Evolutionary conservation across 768 basidiomycete genomes (phyloP), one percentile per base, ranked within the genome.

Genomic region (Tricholoma terreum): DNA sequence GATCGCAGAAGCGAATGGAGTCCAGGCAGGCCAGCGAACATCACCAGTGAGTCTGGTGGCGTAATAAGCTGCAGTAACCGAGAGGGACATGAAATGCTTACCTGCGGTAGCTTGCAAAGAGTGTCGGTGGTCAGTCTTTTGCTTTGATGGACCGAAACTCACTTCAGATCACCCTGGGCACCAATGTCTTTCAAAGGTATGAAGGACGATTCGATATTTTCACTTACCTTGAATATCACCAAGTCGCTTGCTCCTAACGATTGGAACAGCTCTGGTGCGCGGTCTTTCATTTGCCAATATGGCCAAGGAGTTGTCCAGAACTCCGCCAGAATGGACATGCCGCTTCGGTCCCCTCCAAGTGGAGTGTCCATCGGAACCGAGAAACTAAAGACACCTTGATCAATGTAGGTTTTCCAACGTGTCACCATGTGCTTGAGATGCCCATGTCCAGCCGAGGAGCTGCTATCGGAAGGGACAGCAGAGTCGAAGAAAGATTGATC

Each of bases 91-190:
- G 53, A 36, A 34, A 42, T 4, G 67, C 89, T 48, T 63, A 94
- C 92, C 94, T 95, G 69, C 93, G 84, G 69, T 91, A 94, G 66
- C 89, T 90, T 56, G 55, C 56, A 59, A 34, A 17, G 30, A 36
- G 15, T 35, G 22, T 33, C 30, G n/a, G 14, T 14, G 33, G 30
- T 27, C 40, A 50, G 27, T 4, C n/a, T 49, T 15, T 34, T 6
- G 35, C 24, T 3, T 9, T 34, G 61, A 19, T 31, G 7, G 27
- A 51, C 24, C 46, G 43, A 56, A n/a, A 77, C 87, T 71, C 60
- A 94, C 92, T 98, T 98, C 36, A 98, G 74, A 77, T 95, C 93
- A 10, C 94, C 93, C 87, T 91, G 62, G 14, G 42, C 9, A 33
- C 52, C 22, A 54, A 24, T 15, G 22, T 60, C 30, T 50, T 21